These are phyloP conservation scores for Colletotrichum incanum DNA, from an alignment of 2,329 filamentous ascomycete genomes.

Conservation along the genomic window DNA sequence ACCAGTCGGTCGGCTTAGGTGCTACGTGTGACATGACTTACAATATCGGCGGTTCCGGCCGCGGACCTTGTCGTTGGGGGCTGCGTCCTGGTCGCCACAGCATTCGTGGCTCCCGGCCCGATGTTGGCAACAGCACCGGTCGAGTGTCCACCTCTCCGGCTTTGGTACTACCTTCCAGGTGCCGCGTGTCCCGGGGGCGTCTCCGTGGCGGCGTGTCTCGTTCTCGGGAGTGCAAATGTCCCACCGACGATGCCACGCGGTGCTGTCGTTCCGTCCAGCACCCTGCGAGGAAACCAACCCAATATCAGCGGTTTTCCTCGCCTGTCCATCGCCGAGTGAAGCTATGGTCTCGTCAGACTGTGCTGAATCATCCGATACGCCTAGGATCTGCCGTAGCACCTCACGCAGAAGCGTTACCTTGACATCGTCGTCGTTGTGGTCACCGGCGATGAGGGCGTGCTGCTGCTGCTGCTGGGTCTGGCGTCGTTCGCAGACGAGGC, in stretches of 20 bases:
- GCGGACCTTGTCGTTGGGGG: background rate
- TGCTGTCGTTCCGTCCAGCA: background rate
- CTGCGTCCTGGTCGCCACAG: background rate
- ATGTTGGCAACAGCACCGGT: background rate
- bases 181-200: background rate
- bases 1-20: background rate
- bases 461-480: constrained; percentile 13
- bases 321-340: background rate
- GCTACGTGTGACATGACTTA: background rate
- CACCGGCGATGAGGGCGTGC: constrained; percentile 48
- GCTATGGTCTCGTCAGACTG: background rate
- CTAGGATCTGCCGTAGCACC: constrained; percentile 1
- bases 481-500: constrained; percentile 32
- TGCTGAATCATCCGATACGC: background rate
- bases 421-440: constrained; percentile 40
- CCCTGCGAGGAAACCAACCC: too few species aligned
- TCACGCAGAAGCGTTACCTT: background rate
- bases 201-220: background rate
- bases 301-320: background rate
- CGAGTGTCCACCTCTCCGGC: background rate
- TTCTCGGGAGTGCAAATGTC: background rate
- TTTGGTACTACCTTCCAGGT: background rate
- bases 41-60: background rate
- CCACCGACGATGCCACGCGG: background rate
- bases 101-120: background rate